Evolutionary conservation across 129 eudicot genomes (phyloP), one percentile per base, ranked within the genome.

Genomic region (Scalesia atractyloides): DNA sequence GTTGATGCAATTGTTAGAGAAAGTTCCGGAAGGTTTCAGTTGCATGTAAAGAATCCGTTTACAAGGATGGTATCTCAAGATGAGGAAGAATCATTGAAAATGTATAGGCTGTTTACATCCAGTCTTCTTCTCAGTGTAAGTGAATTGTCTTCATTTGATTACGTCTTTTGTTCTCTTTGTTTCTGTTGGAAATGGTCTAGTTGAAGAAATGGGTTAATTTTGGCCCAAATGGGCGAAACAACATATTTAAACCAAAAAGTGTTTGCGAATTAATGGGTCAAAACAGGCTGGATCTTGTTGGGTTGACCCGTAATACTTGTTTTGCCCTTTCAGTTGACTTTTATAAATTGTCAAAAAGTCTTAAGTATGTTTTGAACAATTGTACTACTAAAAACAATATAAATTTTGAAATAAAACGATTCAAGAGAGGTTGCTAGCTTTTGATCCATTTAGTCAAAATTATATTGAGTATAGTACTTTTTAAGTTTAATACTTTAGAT

Each of bases 121-220:
- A 95, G 99, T 84, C 82, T 95, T 39, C 36, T 80, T 77, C 94
- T 95, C 69, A 95, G 99, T 73, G 99, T 95, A 77, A 95, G 99
- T 83, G 33, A 33, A 52, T 77, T 44, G 7, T 9, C 20, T 26
- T 74, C 52, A 51, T 44, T 9, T 17, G 48, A 26, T 46, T 9
- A 59, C 41, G n/a, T 22, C 36, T 12, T 53, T 64, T 20, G 33
- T 14, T 46, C 30, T 51, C 52, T 67, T 48, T 0, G 30, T 24
- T 59, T 66, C 47, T 53, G 50, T 63, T 22, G 65, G 14, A 63
- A 37, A 17, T 11, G n/a, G 64, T 13, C 41, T 71, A 49, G 30
- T 69, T 51, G 50, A 39, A 39, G n/a, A 36, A 52, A 48, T 8
- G 19, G 63, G 62, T 34, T 11, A 14, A n/a, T 11, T 20, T 26